phyloP scores from a whole-genome alignment of 345 rosid species.

The Limnanthes douglasii region DNA sequence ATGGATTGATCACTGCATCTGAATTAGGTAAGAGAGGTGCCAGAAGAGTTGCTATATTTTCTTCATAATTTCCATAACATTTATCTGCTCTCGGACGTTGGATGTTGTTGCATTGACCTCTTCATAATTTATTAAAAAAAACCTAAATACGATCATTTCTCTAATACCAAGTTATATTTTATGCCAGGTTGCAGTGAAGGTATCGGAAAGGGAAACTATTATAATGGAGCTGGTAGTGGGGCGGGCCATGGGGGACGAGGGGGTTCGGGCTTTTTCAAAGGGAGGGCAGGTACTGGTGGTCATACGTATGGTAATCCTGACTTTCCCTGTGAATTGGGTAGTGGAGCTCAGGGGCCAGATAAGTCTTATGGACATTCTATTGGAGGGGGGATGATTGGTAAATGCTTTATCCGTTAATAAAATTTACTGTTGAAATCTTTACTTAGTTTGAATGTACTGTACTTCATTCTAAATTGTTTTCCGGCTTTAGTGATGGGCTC shows the following conservation, averaged over 20 bases:
- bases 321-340: constrained; percentile 94
- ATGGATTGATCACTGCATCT: constrained; percentile 70
- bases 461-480: constrained; percentile 10
- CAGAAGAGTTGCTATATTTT: too few relatives aligned
- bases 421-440: constrained; percentile 2
- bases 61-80: too few relatives aligned
- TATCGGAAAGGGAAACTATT: constrained; percentile 70
- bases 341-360: constrained; percentile 84
- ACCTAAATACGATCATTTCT: constrained; percentile 6
- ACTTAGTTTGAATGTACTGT: constrained; percentile 3
- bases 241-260: constrained; percentile 98
- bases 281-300: constrained; percentile 70
- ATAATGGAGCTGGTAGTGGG: constrained; percentile 90
- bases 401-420: constrained; percentile 7
- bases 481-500: constrained; percentile 72
- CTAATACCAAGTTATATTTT: constrained; percentile 7
- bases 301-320: constrained; percentile 67
- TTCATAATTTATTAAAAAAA: too few relatives aligned
- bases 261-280: constrained; percentile 83
- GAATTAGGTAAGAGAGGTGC: constrained; percentile 52
- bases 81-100: too few relatives aligned
- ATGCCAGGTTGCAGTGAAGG: constrained; percentile 84
- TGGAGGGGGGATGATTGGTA: constrained; percentile 99
- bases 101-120: too few relatives aligned
- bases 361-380: constrained; percentile 39